phyloP scores from a whole-genome alignment of 805 yeast genomes.

The Komagataella populi region DNA sequence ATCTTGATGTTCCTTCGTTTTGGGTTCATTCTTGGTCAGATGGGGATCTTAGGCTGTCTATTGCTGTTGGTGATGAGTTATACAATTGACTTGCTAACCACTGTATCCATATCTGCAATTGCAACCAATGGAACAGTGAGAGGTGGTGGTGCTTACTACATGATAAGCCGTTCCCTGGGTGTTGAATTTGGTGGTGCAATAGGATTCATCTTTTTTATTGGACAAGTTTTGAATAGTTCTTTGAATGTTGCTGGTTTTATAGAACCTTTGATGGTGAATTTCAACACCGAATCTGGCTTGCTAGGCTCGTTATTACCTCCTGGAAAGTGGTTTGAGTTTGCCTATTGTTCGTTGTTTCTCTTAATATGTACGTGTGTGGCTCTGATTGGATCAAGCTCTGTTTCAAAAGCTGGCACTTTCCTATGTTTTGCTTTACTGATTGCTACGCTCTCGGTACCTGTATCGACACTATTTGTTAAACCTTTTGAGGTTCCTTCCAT shows the following conservation, averaged over 20 bases:
- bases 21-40: conserved; percentile 90
- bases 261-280: conserved; percentile 76
- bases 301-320: conserved; percentile 43
- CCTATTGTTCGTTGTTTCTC: conserved; percentile 60
- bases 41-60: conserved; percentile 76
- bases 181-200: conserved; percentile 98
- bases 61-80: conserved; percentile 60
- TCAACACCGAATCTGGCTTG: conserved; percentile 49
- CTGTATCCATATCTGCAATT: conserved; percentile 85
- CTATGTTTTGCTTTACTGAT: conserved; percentile 52
- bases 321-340: conserved; percentile 52
- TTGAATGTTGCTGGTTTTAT: conserved; percentile 92
- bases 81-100: conserved; percentile 69
- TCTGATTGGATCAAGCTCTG: conserved; percentile 66
- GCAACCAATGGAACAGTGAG: conserved; percentile 95
- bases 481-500: conserved; percentile 47
- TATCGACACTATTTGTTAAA: conserved; percentile 51
- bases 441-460: conserved; percentile 72
- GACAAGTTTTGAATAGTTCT: conserved; percentile 85
- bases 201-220: conserved; percentile 87
- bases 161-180: conserved; percentile 90
- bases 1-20: conserved; percentile 91
- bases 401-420: conserved; percentile 70
- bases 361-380: conserved; percentile 65
- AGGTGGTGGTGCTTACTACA: conserved; percentile 97